A percentile compares a stretch with the other conserved stretches of the same genome.
These are phyloP conservation scores for Effrenium voratum DNA, from an alignment of 73 alveolate species.

Conservation along the genomic window DNA sequence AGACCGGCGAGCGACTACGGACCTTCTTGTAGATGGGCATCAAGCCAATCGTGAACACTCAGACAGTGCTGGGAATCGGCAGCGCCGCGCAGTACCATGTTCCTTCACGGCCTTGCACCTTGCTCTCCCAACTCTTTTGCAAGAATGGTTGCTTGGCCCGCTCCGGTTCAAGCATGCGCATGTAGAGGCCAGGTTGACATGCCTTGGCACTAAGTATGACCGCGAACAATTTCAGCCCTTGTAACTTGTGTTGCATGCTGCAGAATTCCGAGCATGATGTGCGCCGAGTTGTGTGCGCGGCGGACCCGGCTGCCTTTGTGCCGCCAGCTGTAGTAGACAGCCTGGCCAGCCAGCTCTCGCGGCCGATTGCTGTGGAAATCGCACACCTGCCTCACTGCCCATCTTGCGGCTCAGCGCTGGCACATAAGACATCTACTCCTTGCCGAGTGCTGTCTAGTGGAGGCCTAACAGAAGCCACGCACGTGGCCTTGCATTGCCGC, in stretches of 20 bases:
- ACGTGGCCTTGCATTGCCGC: constrained; percentile 3
- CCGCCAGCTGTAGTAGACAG: neutral
- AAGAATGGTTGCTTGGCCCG: too few relatives aligned
- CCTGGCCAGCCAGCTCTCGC: neutral
- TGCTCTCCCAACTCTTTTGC: too few relatives aligned
- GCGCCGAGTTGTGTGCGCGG: neutral
- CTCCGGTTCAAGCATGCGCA: too few relatives aligned
- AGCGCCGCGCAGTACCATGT: too few relatives aligned
- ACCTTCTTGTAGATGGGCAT: too few relatives aligned
- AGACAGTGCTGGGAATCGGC: too few relatives aligned
- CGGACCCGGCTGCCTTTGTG: constrained; percentile 1
- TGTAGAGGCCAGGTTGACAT: too few relatives aligned
- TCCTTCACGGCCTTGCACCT: too few relatives aligned
- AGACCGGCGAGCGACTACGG: too few relatives aligned
- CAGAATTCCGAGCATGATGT: neutral
- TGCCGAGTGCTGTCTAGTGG: neutral
- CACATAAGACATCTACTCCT: neutral
- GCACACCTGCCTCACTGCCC: neutral
- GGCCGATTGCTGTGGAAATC: neutral
- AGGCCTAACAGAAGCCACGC: neutral
- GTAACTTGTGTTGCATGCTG: constrained; percentile 9
- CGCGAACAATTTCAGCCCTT: too few relatives aligned
- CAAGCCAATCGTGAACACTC: too few relatives aligned
- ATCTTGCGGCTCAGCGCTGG: neutral
- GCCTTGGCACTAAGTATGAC: too few relatives aligned